Evolutionary conservation across 306 rosid genomes (phyloP), one percentile per base, ranked within the genome.

Genomic region (Rosa multiflora): DNA sequence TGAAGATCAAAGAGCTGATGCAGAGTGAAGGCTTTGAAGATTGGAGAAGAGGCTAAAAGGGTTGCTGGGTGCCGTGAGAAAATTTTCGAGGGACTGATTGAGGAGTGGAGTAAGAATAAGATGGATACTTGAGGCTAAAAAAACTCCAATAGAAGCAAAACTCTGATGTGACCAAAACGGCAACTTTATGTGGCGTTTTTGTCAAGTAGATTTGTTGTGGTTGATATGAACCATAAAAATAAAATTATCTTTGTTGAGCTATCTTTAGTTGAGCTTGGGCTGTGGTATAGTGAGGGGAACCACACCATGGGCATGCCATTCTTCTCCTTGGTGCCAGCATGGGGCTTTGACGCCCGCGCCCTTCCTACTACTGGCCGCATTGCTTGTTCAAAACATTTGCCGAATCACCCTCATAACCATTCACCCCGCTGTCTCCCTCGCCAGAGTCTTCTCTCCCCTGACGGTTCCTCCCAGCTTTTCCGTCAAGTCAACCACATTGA

Each of bases 251-350:
- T 42, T 2, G 1, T 21, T 48, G 8, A 42, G 66, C 48, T 63
- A 59, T 67, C 66, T 67, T 26, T 18, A 35, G 20, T 21, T 3
- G 42, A 20, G 43, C 32, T 42, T 68, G 42, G 72, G 70, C 72
- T 23, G 58, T 14, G 68, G 52, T 72, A 62, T 14, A 58, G 81
- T 5, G 51, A 58, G 81, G 78, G 81, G 77, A 81, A 77, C 83
- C 79, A 26, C 13, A 56, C 58, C 64, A 94, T 94, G 97, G 84
- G 14, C 93, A 90, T 48, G 79, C 86, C 1, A 87, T 86, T 53
- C 81, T 92, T 11, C 79, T 90, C 47, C 90, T 91, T 17, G 77
- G 82, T 29, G 84, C 94, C 6, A 87, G 93, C 32, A 85, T 92
- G 84, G 92, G 93, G 3, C 97, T 39, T 80, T 88, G 0, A 81